phyloP scores from a whole-genome alignment of 2,329 filamentous ascomycete genomes.

The Cladophialophora chaetospira region DNA sequence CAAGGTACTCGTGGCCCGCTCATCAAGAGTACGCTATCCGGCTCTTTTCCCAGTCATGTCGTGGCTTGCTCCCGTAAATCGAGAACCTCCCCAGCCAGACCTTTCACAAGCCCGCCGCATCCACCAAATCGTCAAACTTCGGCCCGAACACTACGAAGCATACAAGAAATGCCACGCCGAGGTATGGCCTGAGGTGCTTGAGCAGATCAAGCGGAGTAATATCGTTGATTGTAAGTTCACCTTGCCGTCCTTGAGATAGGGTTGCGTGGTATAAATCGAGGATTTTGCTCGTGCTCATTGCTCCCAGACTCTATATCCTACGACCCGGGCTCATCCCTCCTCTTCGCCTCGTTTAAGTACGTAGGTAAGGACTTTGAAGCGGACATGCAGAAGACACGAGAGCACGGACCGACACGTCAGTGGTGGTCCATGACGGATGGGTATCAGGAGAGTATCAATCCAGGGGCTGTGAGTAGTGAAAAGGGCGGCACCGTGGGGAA shows the following conservation, averaged over 20 bases:
- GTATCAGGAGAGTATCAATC: conserved; percentile 59
- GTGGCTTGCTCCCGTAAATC: background rate
- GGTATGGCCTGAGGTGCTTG: background rate
- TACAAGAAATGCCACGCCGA: background rate
- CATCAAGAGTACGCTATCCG: too few species aligned
- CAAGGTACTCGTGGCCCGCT: too few species aligned
- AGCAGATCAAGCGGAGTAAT: background rate
- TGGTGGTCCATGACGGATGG: conserved; percentile 82
- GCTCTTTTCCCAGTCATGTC: too few species aligned
- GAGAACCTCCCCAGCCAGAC: background rate
- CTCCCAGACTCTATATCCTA: conserved; percentile 64
- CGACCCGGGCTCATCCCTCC: conserved; percentile 61
- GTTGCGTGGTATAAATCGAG: too few species aligned
- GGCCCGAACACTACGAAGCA: background rate
- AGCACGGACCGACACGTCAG: conserved; percentile 70
- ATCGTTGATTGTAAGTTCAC: background rate
- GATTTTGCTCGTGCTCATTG: too few species aligned
- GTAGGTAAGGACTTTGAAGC: conserved; percentile 70
- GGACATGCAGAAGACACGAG: conserved; percentile 75
- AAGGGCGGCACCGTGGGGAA: background rate
- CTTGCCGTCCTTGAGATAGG: too few species aligned
- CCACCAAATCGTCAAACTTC: background rate
- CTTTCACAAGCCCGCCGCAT: background rate
- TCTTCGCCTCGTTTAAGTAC: conserved; percentile 79
- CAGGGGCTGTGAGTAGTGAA: conserved; percentile 9